Base-by-base conservation (phyloP, 2,329 filamentous ascomycete genomes). In the Teratosphaeria zuluensis region DNA sequence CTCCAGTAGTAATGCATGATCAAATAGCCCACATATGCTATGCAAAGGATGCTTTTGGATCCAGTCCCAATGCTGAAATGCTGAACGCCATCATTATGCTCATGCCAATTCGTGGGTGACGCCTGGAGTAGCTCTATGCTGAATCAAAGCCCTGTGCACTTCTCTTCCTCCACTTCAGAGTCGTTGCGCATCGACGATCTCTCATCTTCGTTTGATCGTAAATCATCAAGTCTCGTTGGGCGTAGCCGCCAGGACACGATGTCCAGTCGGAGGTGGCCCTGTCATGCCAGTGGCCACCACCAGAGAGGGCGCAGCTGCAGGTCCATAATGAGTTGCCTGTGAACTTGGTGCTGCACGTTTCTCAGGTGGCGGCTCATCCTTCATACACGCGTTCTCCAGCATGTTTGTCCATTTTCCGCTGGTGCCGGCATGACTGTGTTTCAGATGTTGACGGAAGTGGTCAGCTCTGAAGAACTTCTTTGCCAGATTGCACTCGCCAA, bases 331-430 rank as follows among this genome's bases (percentile, higher is more conserved):
- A 19, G 63, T 62, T 8, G 30, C 55, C 30, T 52, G 46, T 16
- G 53, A 16, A 19, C 14, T 35, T 8, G 56, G 21, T 21, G 55
- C 33, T 19, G 32, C 56, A 9, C 68, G 63, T 61, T 67, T 69
- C 64, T 76, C 75, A 54, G 80, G 81, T 32, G 84, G 80, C 57
- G 84, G 83, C 68, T 96, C 91, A 71, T 95, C 92, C 73, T 92
- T 85, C 90, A 97, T 95, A 76, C 94, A 99, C 4, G 92, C 90
- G 70, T 90, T 95, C 73, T 99, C 94, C 35, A 99, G 80, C 81
- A 96, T 92, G 74, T 97, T 97, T 12, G 94, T 99, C 94, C 94
- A 99, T 75, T 97, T 97, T 33, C 94, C 94, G 74, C 91, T 96
- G 0, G 90, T 92, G 38, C 94, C 94, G 42, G 89, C 90, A 75